These are phyloP conservation scores for Teunomyces stri DNA, from an alignment of 805 yeast genomes.

Conservation along the genomic window DNA sequence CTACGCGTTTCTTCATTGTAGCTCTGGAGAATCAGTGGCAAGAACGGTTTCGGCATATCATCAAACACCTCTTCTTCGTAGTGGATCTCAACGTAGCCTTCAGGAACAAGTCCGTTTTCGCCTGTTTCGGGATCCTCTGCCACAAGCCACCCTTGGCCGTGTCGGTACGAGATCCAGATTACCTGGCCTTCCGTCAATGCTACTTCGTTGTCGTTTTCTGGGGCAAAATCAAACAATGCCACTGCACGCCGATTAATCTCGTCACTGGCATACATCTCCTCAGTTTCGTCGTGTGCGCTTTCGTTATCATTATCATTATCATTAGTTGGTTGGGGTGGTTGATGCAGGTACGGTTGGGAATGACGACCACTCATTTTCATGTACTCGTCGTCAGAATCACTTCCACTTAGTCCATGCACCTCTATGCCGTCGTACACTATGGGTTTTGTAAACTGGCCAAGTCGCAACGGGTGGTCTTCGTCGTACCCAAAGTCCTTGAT, in stretches of 20 bases:
- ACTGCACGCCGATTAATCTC: conserved; percentile 60
- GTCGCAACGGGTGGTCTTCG: conserved; percentile 16
- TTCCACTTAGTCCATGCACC: conserved; percentile 7
- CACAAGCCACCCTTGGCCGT: conserved; percentile 98
- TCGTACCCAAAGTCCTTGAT: conserved; percentile 25
- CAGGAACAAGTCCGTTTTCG: conserved; percentile 91
- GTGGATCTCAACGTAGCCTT: conserved; percentile 75
- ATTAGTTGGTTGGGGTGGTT: conserved; percentile 5
- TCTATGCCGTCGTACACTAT: conserved; percentile 12
- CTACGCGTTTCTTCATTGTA: conserved; percentile 12
- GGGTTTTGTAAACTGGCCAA: conserved; percentile 17
- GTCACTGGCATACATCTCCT: conserved; percentile 17
- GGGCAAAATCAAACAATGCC: conserved; percentile 84
- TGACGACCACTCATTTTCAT: not conserved
- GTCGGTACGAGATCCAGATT: conserved; percentile 82
- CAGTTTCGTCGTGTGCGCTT: conserved; percentile 1
- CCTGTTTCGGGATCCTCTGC: conserved; percentile 77
- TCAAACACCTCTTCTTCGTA: conserved; percentile 27
- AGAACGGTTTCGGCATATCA: conserved; percentile 46
- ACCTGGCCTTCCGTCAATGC: conserved; percentile 75
- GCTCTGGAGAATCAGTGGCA: conserved; percentile 34
- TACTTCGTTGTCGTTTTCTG: conserved; percentile 94
- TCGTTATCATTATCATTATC: conserved; percentile 7
- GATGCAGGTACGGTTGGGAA: conserved; percentile 4
- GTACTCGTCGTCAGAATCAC: conserved; percentile 8